Percentiles rank a stretch among this genome's conserved stretches.
Evolutionary conservation across 2,329 filamentous ascomycete genomes (phyloP).

Genomic region (Arthrobotrys conoides): DNA sequence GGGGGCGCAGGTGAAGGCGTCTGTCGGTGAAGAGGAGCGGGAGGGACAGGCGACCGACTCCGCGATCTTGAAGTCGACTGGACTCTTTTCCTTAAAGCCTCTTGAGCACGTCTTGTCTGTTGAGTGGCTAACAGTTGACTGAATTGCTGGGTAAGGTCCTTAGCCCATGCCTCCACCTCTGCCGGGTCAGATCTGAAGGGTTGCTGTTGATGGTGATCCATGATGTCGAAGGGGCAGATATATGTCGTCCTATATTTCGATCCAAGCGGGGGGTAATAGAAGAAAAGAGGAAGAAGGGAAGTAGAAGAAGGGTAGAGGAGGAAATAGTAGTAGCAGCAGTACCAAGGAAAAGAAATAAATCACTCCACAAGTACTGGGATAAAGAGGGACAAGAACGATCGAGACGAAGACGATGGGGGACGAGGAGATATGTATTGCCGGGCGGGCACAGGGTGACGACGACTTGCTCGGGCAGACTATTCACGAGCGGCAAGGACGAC

Average conservation of each 20-base stretch:
- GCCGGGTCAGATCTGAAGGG: constrained; percentile 65
- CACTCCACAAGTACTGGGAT: constrained; percentile 63
- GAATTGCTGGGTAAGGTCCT: constrained; percentile 85
- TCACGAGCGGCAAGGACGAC: constrained; percentile 49
- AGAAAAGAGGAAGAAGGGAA: constrained; percentile 36
- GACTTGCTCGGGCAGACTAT: constrained; percentile 56
- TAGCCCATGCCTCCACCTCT: constrained; percentile 80
- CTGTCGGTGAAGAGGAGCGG: constrained; percentile 66
- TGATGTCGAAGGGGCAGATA: constrained; percentile 65
- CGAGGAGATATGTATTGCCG: constrained; percentile 57
- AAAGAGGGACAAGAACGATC: constrained; percentile 63
- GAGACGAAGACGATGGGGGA: constrained; percentile 47
- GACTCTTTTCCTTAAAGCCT: constrained; percentile 67
- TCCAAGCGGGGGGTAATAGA: constrained; percentile 39
- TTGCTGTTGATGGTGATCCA: constrained; percentile 65
- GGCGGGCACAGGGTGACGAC: constrained; percentile 60
- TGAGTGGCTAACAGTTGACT: constrained; percentile 86
- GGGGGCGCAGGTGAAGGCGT: constrained; percentile 58
- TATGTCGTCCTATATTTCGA: constrained; percentile 62
- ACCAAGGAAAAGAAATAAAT: constrained; percentile 63
- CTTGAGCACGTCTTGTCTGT: constrained; percentile 86
- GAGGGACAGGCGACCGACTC: constrained; percentile 73
- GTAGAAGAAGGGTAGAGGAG: constrained; percentile 44
- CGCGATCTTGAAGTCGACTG: constrained; percentile 72
- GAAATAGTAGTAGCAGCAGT: constrained; percentile 50